Conservation (phyloP, 2,329 filamentous ascomycete genomes). For the Colletotrichum shisoi region DNA sequence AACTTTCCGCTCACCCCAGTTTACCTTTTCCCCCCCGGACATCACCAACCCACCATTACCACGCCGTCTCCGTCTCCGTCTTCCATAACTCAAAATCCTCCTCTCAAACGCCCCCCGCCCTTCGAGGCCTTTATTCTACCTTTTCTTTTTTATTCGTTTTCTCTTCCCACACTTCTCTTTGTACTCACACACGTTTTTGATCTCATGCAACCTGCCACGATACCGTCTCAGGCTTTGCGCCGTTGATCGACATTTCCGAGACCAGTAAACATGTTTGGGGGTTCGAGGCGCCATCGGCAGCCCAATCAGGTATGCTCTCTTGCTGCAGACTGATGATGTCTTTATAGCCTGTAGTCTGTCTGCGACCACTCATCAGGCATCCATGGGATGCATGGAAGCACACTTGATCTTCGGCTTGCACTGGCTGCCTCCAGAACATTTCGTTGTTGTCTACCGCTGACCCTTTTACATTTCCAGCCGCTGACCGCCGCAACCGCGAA, state of each 20-base stretch:
- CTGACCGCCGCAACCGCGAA: slow-evolving; percentile 70
- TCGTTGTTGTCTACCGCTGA: slow-evolving; percentile 35
- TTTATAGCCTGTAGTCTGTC: slow-evolving; percentile 2
- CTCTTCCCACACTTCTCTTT: neutral
- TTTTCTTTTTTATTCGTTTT: slow-evolving; percentile 14
- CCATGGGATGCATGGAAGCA: neutral
- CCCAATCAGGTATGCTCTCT: slow-evolving; percentile 54
- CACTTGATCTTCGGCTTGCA: neutral
- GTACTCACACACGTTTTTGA: neutral
- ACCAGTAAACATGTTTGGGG: slow-evolving; percentile 58
- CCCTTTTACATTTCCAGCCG: slow-evolving; percentile 56
- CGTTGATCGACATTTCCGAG: slow-evolving; percentile 33
- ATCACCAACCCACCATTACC: slow-evolving; percentile 26
- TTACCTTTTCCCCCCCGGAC: slow-evolving; percentile 13
- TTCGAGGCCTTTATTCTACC: neutral
- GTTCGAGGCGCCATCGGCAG: slow-evolving; percentile 59
- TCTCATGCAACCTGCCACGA: slow-evolving; percentile 41
- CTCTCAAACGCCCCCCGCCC: slow-evolving; percentile 10
- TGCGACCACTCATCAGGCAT: neutral
- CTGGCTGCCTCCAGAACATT: neutral
- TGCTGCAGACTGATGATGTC: neutral
- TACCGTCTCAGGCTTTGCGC: slow-evolving; percentile 41
- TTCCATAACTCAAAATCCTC: slow-evolving; percentile 3
- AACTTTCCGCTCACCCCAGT: slow-evolving; percentile 14
- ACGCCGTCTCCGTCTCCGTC: slow-evolving; percentile 4